Evolutionary conservation across 2,329 filamentous ascomycete genomes (phyloP).

Genomic region (Fusarium staphyleae): DNA sequence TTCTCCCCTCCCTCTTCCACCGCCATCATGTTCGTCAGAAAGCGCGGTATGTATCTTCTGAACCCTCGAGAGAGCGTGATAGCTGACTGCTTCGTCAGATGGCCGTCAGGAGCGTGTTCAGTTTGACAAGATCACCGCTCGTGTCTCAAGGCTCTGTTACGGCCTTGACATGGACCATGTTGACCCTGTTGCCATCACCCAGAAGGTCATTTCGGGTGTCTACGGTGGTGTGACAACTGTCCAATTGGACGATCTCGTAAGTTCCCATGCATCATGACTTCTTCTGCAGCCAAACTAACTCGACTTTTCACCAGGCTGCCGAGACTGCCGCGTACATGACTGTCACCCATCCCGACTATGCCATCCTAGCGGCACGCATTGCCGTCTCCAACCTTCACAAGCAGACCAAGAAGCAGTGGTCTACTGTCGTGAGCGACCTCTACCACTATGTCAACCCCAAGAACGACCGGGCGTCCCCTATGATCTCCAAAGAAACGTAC

Average conservation of each 20-base stretch:
- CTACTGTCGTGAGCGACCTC: slow-evolving; percentile 89
- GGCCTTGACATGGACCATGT: slow-evolving; percentile 94
- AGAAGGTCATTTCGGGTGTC: slow-evolving; percentile 99
- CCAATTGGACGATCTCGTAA: slow-evolving; percentile 94
- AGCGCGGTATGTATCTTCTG: slow-evolving; percentile 60
- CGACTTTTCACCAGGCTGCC: slow-evolving; percentile 71
- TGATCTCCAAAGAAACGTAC: slow-evolving; percentile 93
- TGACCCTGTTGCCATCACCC: slow-evolving; percentile 96
- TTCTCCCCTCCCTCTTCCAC: slow-evolving; percentile 30
- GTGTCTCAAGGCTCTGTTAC: slow-evolving; percentile 97
- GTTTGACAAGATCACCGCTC: slow-evolving; percentile 99
- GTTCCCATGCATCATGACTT: slow-evolving; percentile 45
- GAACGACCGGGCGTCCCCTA: slow-evolving; percentile 82
- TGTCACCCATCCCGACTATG: slow-evolving; percentile 98
- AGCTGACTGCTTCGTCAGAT: slow-evolving; percentile 65
- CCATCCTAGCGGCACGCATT: slow-evolving; percentile 96
- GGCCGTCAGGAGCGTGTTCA: slow-evolving; percentile 99
- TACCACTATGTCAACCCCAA: slow-evolving; percentile 97
- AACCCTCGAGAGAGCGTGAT: slow-evolving; percentile 1
- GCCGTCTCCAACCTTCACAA: slow-evolving; percentile 99
- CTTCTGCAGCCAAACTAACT: slow-evolving; percentile 11
- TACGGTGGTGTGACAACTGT: slow-evolving; percentile 98
- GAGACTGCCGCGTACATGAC: slow-evolving; percentile 99
- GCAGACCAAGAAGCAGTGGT: slow-evolving; percentile 99
- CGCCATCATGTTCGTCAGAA: slow-evolving; percentile 66